Conservation (phyloP, 805 yeast genomes). For the Isabelozyma rhagii region DNA sequence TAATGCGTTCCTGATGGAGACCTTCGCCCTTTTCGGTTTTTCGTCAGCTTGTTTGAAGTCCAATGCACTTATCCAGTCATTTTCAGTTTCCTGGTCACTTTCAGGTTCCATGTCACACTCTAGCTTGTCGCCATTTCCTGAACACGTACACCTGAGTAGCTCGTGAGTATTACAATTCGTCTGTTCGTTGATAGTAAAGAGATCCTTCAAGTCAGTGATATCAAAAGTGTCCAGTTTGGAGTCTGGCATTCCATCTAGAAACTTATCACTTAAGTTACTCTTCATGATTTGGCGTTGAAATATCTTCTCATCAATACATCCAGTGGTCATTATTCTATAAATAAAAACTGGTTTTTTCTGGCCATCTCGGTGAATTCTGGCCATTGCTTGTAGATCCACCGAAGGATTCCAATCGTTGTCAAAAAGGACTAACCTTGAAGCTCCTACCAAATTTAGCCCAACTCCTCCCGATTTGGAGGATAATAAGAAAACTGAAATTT, state of each 20-base stretch:
- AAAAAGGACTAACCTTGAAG: constrained; percentile 75
- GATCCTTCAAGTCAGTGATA: constrained; percentile 63
- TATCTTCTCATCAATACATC: constrained; percentile 91
- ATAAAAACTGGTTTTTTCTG: constrained; percentile 75
- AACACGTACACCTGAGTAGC: constrained; percentile 61
- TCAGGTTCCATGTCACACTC: constrained; percentile 7
- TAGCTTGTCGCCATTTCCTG: constrained; percentile 47
- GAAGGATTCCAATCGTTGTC: constrained; percentile 99
- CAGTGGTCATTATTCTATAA: constrained; percentile 81
- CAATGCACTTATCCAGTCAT: constrained; percentile 56
- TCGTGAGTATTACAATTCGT: constrained; percentile 75
- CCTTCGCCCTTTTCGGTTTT: constrained; percentile 27
- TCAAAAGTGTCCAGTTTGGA: constrained; percentile 68
- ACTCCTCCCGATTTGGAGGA: constrained; percentile 94
- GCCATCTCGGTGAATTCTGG: constrained; percentile 92
- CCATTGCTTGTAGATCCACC: constrained; percentile 90
- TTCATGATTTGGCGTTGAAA: constrained; percentile 89
- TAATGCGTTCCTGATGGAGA: constrained; percentile 55
- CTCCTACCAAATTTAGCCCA: constrained; percentile 88
- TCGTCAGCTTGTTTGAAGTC: constrained; percentile 35
- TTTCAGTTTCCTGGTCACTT: constrained; percentile 3
- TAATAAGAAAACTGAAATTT: constrained; percentile 62
- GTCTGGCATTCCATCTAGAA: constrained; percentile 41
- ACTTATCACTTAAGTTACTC: constrained; percentile 69
- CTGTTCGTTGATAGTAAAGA: constrained; percentile 57